Percentiles rank a stretch among this genome's conserved stretches.
These are phyloP conservation scores for Nemania sp. DNA, from an alignment of 2,329 filamentous ascomycete species.

Conservation along the genomic window DNA sequence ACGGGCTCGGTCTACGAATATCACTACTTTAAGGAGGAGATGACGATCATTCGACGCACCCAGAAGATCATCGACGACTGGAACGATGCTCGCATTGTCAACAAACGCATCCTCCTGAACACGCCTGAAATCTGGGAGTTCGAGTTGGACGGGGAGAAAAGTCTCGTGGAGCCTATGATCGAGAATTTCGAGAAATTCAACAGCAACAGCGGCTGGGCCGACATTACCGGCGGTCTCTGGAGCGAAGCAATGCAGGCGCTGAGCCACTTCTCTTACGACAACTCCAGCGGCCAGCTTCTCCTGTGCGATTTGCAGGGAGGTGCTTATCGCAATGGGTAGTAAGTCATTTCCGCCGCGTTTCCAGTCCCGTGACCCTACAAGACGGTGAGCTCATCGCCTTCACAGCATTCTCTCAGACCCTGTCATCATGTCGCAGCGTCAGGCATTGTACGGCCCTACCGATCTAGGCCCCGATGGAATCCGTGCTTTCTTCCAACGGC, in stretches of 20 bases:
- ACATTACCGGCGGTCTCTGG: constrained; percentile 48
- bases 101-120: constrained; percentile 53
- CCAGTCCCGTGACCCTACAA: background rate
- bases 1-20: constrained; percentile 50
- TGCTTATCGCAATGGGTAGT: constrained; percentile 50
- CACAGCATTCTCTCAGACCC: constrained; percentile 55
- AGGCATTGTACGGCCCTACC: constrained; percentile 55
- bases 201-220: constrained; percentile 57
- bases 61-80: constrained; percentile 54
- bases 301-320: constrained; percentile 60
- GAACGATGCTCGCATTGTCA: constrained; percentile 50
- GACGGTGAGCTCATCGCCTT: constrained; percentile 1
- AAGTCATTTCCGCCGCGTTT: constrained; percentile 11
- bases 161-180: constrained; percentile 56
- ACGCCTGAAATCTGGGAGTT: constrained; percentile 52
- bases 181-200: constrained; percentile 59
- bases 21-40: constrained; percentile 54
- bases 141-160: constrained; percentile 39
- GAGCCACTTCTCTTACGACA: constrained; percentile 59
- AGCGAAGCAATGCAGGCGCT: constrained; percentile 56
- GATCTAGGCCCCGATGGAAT: constrained; percentile 56
- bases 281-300: constrained; percentile 53
- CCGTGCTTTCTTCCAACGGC: constrained; percentile 55
- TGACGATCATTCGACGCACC: constrained; percentile 53
- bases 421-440: constrained; percentile 54